Evolutionary conservation across 345 rosid genomes (phyloP), one percentile per base, ranked within the genome.

Genomic region (Moringa oleifera): DNA sequence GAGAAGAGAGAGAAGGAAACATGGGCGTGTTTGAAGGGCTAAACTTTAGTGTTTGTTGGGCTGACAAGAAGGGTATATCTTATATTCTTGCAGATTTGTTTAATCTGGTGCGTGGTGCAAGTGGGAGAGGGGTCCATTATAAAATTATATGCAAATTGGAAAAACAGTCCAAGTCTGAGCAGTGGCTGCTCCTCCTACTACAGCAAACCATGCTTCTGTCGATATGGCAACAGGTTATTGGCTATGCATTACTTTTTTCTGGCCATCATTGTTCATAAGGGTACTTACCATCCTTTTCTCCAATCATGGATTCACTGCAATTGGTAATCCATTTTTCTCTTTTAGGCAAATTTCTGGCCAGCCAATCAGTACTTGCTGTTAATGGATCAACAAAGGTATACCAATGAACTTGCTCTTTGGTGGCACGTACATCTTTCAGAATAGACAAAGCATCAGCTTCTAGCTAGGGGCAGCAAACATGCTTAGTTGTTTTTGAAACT

Each of bases 181-280:
- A 15, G 22, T 41, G 8, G 23, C 8, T 28, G 36, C 11, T 51
- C 18, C 55, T 49, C 20, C 2, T 10, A 23, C 55, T 23, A 51
- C 49, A 55, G 37, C 12, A 23, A 52, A 17, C 15, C 17, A 25
- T 24, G 21, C 46, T 54, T 53, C 49, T 12, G 55, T 55, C 64
- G 54, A 52, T 69, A 25, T 59, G 61, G 51, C 20, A 59, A 41
- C 9, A 57, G 37, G 10, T 37, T 16, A 23, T 69, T 63, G 53
- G 57, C 17, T 12, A 12, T 46, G 9, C 1, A 41, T 4, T 2
- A 41, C 12, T 41, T 41, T 41, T 41, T 16, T 11, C 6, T 41
- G 12, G 12, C 12, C 12, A 1, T 41, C n/a, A n/a, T n/a, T n/a
- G n/a, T n/a, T n/a, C n/a, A n/a, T n/a, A n/a, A n/a, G n/a, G n/a